Evolutionary conservation across 805 yeast genomes (phyloP).

Genomic region (Saturnispora sanitii): DNA sequence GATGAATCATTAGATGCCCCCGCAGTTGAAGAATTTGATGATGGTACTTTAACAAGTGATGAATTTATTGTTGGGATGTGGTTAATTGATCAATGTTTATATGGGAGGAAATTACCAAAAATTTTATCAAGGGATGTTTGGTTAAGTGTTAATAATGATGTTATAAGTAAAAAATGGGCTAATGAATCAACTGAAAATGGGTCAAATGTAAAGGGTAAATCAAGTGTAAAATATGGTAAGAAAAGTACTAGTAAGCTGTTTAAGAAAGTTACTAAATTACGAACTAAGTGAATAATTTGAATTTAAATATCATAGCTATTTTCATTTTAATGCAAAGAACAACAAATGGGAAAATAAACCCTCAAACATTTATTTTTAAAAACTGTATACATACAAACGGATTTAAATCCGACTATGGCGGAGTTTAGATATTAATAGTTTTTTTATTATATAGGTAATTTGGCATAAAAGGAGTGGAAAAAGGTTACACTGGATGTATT

Average conservation of each 20-base stretch:
- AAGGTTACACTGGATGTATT: too few species aligned
- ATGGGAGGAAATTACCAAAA: conserved; percentile 83
- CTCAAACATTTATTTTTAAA: too few species aligned
- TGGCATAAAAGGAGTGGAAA: too few species aligned
- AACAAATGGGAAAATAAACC: too few species aligned
- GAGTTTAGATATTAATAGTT: too few species aligned
- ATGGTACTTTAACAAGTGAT: conserved; percentile 67
- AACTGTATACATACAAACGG: too few species aligned
- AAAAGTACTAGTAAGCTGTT: conserved; percentile 7
- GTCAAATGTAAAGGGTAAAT: conserved; percentile 4
- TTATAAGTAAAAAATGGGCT: background rate
- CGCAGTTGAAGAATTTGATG: conserved; percentile 38
- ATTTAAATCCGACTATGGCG: too few species aligned
- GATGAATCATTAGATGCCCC: background rate
- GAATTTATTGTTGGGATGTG: conserved; percentile 96
- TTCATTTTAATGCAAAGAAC: too few species aligned
- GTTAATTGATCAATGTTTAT: conserved; percentile 92
- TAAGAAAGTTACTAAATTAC: conserved; percentile 12
- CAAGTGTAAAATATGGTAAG: background rate
- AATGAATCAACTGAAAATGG: background rate
- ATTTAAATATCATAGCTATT: too few species aligned
- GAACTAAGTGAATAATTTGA: too few species aligned
- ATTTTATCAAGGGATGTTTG: conserved; percentile 60
- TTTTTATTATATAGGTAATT: too few species aligned
- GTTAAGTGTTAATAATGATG: conserved; percentile 53